phyloP scores from a whole-genome alignment of 352 stramenopile genomes.

The Globisporangium abappressorium region DNA sequence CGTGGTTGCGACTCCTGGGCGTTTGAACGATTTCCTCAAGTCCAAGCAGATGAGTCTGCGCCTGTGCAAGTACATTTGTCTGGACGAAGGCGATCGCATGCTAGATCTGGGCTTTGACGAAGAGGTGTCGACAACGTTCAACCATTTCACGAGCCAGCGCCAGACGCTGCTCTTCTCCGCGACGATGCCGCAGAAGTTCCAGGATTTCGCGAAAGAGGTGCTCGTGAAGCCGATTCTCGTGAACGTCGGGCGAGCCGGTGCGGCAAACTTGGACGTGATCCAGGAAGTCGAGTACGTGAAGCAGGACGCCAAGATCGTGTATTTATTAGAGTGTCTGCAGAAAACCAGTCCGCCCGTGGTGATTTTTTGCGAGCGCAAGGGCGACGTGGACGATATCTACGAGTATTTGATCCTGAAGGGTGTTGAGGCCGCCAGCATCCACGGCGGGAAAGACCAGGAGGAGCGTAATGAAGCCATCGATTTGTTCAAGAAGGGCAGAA shows the following conservation, averaged over 20 bases:
- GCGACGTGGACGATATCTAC: constrained; percentile 98
- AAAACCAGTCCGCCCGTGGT: constrained; percentile 98
- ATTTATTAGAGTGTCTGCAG: constrained; percentile 97
- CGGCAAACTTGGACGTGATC: constrained; percentile 98
- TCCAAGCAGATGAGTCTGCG: constrained; percentile 92
- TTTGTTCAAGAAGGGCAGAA: constrained; percentile 91
- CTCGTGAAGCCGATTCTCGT: constrained; percentile 97
- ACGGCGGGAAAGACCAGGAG: constrained; percentile 97
- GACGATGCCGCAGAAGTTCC: constrained; percentile 99
- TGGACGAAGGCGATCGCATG: constrained; percentile 99
- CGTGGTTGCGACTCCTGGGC: constrained; percentile 95
- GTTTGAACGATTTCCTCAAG: constrained; percentile 97
- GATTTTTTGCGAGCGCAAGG: constrained; percentile 98
- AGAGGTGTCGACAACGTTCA: constrained; percentile 96
- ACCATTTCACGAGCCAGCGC: constrained; percentile 95
- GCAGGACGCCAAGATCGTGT: constrained; percentile 98
- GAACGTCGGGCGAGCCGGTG: constrained; percentile 97
- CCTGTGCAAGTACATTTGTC: constrained; percentile 96
- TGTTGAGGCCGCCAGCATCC: constrained; percentile 94
- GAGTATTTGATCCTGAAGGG: constrained; percentile 98
- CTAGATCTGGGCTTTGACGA: constrained; percentile 94
- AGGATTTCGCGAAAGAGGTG: constrained; percentile 97
- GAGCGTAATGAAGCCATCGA: constrained; percentile 97
- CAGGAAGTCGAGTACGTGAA: constrained; percentile 99
- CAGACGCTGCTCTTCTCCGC: constrained; percentile 98